Conservation (phyloP, 768 basidiomycete genomes). For the Tulasnella calospora region DNA sequence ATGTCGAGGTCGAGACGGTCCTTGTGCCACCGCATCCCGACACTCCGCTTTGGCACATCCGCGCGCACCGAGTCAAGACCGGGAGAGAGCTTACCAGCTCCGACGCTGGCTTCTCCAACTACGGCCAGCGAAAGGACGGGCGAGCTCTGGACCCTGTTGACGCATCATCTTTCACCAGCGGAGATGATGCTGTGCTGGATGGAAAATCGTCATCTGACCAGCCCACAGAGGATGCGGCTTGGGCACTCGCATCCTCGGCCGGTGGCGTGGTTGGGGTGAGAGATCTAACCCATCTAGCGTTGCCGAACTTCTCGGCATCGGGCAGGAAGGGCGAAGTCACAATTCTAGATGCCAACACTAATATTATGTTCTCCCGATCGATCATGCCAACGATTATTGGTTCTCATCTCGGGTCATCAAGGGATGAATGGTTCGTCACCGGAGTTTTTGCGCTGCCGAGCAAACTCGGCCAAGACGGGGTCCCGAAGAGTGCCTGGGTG, state of each 20-base stretch:
- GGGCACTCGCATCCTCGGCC: constrained; percentile 50
- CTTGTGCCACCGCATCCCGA: constrained; percentile 57
- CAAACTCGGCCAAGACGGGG: constrained; percentile 25
- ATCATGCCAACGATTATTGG: constrained; percentile 61
- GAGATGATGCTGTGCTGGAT: constrained; percentile 30
- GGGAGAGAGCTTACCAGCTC: constrained; percentile 52
- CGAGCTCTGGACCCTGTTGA: constrained; percentile 51
- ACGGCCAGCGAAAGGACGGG: constrained; percentile 59
- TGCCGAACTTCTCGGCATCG: constrained; percentile 14
- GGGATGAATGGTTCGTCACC: constrained; percentile 57
- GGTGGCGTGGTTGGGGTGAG: constrained; percentile 62
- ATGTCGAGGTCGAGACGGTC: constrained; percentile 70
- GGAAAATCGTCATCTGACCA: constrained; percentile 37
- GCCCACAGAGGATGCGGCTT: not conserved
- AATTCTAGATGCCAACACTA: constrained; percentile 67
- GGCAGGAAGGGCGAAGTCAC: constrained; percentile 44
- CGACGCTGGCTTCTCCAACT: constrained; percentile 67
- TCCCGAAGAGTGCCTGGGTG: constrained; percentile 28
- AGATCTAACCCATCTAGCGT: constrained; percentile 40
- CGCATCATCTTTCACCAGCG: constrained; percentile 32
- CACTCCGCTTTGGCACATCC: constrained; percentile 62
- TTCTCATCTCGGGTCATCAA: constrained; percentile 36
- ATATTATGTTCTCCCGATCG: constrained; percentile 60
- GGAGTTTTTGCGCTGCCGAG: constrained; percentile 55
- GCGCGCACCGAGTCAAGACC: constrained; percentile 58